Conservation (phyloP, 2,329 filamentous ascomycete species). For the Cladosporium sp. region DNA sequence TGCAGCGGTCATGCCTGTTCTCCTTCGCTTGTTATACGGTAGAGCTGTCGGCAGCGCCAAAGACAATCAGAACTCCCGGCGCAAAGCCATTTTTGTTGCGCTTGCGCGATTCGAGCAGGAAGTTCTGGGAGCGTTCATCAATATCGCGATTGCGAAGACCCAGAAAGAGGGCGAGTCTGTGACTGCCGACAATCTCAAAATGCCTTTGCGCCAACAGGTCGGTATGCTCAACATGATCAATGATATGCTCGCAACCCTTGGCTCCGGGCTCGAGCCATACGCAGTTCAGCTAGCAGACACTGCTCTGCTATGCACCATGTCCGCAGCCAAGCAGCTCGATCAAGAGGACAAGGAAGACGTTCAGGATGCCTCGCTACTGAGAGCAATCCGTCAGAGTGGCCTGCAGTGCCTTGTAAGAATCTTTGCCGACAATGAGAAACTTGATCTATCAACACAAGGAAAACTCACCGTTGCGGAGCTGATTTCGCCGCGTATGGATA, state of each 20-base stretch:
- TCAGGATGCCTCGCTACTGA: slow-evolving; percentile 54
- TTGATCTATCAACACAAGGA: slow-evolving; percentile 70
- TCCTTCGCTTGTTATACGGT: slow-evolving; percentile 84
- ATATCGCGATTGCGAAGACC: slow-evolving; percentile 66
- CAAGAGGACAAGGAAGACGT: slow-evolving; percentile 28
- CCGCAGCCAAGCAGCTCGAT: slow-evolving; percentile 32
- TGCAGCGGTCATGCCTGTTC: slow-evolving; percentile 71
- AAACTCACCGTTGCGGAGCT: slow-evolving; percentile 68
- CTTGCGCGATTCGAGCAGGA: slow-evolving; percentile 70
- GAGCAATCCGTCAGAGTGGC: slow-evolving; percentile 64
- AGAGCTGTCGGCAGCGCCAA: slow-evolving; percentile 77
- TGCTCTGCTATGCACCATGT: slow-evolving; percentile 67
- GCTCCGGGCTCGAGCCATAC: slow-evolving; percentile 66
- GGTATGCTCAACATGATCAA: slow-evolving; percentile 91
- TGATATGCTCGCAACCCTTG: slow-evolving; percentile 79
- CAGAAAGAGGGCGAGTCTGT: slow-evolving; percentile 24
- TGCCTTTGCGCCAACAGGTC: slow-evolving; percentile 66
- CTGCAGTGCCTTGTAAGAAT: slow-evolving; percentile 78
- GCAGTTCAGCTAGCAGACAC: slow-evolving; percentile 67
- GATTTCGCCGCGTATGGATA: slow-evolving; percentile 70
- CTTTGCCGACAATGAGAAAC: slow-evolving; percentile 67
- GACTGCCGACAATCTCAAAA: neutral
- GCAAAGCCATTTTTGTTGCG: slow-evolving; percentile 69
- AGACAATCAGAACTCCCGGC: slow-evolving; percentile 74
- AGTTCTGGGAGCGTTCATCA: slow-evolving; percentile 76